These are phyloP conservation scores for Trichoderma aggressivum DNA, from an alignment of 2,329 filamentous ascomycete genomes.

Conservation along the genomic window DNA sequence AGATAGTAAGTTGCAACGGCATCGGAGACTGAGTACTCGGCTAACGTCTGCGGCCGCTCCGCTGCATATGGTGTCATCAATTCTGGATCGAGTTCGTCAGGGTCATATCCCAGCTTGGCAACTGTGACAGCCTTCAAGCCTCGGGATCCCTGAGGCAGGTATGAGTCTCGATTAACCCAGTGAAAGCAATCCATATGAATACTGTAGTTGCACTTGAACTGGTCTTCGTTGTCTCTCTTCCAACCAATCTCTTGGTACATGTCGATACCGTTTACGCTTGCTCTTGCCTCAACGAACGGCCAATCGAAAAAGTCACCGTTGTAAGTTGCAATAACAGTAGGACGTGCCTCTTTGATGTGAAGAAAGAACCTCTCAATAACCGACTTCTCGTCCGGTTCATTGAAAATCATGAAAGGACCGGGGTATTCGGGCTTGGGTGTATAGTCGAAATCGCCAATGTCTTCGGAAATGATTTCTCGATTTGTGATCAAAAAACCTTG, in stretches of 20 bases:
- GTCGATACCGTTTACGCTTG: constrained; percentile 92
- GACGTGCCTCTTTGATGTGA: constrained; percentile 90
- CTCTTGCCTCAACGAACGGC: constrained; percentile 93
- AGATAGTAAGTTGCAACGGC: constrained; percentile 98
- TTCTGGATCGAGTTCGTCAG: constrained; percentile 95
- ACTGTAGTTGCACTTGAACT: constrained; percentile 93
- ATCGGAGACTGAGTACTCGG: constrained; percentile 98
- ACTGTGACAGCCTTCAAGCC: constrained; percentile 97
- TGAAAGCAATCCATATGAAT: constrained; percentile 99
- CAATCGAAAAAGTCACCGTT: constrained; percentile 99
- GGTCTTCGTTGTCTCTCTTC: constrained; percentile 89
- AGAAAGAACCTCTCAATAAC: constrained; percentile 89
- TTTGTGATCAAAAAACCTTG: constrained; percentile 98
- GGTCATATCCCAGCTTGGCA: constrained; percentile 96
- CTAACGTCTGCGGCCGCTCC: constrained; percentile 88
- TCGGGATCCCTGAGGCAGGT: constrained; percentile 93
- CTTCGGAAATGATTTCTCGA: constrained; percentile 93
- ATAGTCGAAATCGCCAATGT: constrained; percentile 97
- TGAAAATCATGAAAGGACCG: constrained; percentile 96
- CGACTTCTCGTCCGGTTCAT: constrained; percentile 88
- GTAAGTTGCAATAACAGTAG: constrained; percentile 98
- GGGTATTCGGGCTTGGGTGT: constrained; percentile 95
- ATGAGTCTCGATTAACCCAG: constrained; percentile 98
- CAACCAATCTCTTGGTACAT: constrained; percentile 99
- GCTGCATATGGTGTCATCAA: constrained; percentile 91